Conservation (phyloP, 2,329 filamentous ascomycete species). For the Aspergillus tubingensis region DNA sequence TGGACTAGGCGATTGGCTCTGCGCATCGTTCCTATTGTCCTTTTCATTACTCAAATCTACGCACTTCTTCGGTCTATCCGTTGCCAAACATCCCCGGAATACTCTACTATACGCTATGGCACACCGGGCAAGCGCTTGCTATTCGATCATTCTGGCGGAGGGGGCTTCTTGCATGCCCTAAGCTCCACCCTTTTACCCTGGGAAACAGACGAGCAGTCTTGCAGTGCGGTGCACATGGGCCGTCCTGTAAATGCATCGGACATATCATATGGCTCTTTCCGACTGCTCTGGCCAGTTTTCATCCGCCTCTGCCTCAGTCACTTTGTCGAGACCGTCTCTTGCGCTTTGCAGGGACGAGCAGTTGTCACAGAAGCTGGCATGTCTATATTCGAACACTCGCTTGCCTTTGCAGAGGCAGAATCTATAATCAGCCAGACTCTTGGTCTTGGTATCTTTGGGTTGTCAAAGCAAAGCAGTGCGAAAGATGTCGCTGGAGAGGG, state of each 20-base stretch:
- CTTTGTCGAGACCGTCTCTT: slow-evolving; percentile 84
- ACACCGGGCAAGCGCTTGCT: slow-evolving; percentile 65
- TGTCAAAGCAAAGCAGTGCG: slow-evolving; percentile 46
- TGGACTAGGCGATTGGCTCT: slow-evolving; percentile 72
- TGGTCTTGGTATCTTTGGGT: slow-evolving; percentile 66
- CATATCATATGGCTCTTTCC: slow-evolving; percentile 74
- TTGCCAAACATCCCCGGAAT: slow-evolving; percentile 82
- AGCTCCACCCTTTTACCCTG: slow-evolving; percentile 73
- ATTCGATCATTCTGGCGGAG: slow-evolving; percentile 70
- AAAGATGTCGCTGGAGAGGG: slow-evolving; percentile 46
- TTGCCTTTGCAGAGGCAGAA: slow-evolving; percentile 95
- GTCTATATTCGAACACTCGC: slow-evolving; percentile 93
- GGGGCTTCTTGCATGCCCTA: slow-evolving; percentile 69
- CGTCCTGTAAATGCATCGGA: slow-evolving; percentile 54
- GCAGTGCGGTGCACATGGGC: slow-evolving; percentile 72
- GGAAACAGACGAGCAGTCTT: slow-evolving; percentile 73
- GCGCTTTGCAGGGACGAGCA: slow-evolving; percentile 79
- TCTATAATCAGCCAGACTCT: slow-evolving; percentile 80
- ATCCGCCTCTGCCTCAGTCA: slow-evolving; percentile 67
- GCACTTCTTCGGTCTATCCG: slow-evolving; percentile 79
- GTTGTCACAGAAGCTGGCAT: slow-evolving; percentile 87
- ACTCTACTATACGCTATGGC: slow-evolving; percentile 69
- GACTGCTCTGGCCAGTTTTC: slow-evolving; percentile 59
- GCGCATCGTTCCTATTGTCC: slow-evolving; percentile 68
- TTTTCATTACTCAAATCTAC: slow-evolving; percentile 69